phyloP scores from a whole-genome alignment of 345 rosid species.

The Noccaea caerulescens region DNA sequence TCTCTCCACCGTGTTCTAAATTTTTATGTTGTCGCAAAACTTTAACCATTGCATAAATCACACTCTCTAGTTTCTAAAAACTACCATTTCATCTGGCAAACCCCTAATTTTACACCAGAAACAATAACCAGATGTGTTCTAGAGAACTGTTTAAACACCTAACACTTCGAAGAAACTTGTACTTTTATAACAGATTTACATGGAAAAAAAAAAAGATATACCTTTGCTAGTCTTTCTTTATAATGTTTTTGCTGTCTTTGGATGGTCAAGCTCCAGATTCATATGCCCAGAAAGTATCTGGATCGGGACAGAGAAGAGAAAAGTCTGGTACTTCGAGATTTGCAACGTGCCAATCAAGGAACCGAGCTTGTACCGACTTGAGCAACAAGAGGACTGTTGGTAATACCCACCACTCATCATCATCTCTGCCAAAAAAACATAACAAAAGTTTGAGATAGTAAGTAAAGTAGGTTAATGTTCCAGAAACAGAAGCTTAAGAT shows the following conservation, averaged over 20 bases:
- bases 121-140: slow-evolving; percentile 26
- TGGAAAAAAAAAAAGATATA: slow-evolving; percentile 14
- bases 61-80: slow-evolving; percentile 35
- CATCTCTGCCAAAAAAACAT: slow-evolving; percentile 59
- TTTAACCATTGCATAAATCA: slow-evolving; percentile 20
- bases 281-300: slow-evolving; percentile 90
- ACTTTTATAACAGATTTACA: slow-evolving; percentile 39
- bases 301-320: slow-evolving; percentile 81
- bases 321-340: slow-evolving; percentile 86
- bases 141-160: slow-evolving; percentile 18
- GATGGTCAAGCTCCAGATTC: slow-evolving; percentile 66
- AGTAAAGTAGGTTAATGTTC: slow-evolving; percentile 11
- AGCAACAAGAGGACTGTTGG: slow-evolving; percentile 68
- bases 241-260: neutral
- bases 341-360: slow-evolving; percentile 90
- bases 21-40: slow-evolving; percentile 14
- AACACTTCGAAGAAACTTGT: slow-evolving; percentile 12
- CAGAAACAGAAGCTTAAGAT: slow-evolving; percentile 4
- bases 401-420: slow-evolving; percentile 91
- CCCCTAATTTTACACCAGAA: slow-evolving; percentile 18
- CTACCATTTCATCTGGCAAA: slow-evolving; percentile 33
- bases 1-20: slow-evolving; percentile 7
- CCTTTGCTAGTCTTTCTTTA: slow-evolving; percentile 4
- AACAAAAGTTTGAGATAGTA: neutral
- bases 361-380: slow-evolving; percentile 82